phyloP scores from a whole-genome alignment of 1,284 basidiomycete species.

The Singerocomus inundabilis region DNA sequence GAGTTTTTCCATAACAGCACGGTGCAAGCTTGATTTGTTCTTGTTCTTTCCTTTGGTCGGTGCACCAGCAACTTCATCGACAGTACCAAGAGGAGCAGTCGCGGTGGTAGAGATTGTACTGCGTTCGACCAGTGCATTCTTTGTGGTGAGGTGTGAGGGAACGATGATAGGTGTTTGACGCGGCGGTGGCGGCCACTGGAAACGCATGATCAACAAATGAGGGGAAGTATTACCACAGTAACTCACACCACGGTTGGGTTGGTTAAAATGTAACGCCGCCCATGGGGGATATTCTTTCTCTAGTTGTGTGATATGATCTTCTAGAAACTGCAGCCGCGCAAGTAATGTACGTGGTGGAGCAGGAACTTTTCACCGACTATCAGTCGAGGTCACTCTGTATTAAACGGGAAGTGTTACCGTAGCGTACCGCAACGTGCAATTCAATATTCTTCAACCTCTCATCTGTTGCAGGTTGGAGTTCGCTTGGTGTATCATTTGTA shows the following conservation, averaged over 20 bases:
- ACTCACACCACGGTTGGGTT: conserved; percentile 73
- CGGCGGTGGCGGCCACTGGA: conserved; percentile 77
- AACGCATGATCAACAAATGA: conserved; percentile 5
- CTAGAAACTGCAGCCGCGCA: conserved; percentile 63
- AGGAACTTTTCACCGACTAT: conserved; percentile 49
- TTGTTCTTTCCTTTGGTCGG: conserved; percentile 35
- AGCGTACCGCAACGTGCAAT: conserved; percentile 65
- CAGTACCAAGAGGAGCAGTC: conserved; percentile 8
- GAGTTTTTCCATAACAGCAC: conserved; percentile 69
- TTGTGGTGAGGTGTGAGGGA: conserved; percentile 52
- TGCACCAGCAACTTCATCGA: conserved; percentile 9
- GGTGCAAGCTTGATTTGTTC: conserved; percentile 62
- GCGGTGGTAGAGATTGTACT: conserved; percentile 7
- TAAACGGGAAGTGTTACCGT: conserved; percentile 46
- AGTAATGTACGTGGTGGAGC: conserved; percentile 61
- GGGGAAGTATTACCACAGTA: neutral
- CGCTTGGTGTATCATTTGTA: conserved; percentile 35
- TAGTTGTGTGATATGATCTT: conserved; percentile 69
- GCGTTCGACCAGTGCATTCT: conserved; percentile 17
- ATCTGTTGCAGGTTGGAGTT: conserved; percentile 56
- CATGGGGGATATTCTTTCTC: conserved; percentile 80
- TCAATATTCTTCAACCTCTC: conserved; percentile 65
- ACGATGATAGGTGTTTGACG: conserved; percentile 70
- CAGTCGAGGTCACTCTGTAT: neutral
- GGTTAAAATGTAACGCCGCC: conserved; percentile 80